phyloP scores from a whole-genome alignment of 2,329 filamentous ascomycete genomes.

The Talaromyces albobiverticillius region DNA sequence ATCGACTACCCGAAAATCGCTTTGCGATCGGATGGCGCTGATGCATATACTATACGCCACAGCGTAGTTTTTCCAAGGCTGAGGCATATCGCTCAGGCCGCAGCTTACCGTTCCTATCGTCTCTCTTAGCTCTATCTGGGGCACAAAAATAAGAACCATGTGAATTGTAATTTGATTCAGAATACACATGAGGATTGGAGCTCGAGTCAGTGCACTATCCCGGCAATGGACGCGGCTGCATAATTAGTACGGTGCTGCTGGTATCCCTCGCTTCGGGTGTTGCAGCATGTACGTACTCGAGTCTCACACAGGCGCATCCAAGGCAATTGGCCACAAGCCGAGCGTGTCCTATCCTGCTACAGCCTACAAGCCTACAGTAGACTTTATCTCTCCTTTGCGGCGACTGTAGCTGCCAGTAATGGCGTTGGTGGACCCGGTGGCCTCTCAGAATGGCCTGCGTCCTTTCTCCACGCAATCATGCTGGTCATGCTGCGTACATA shows the following conservation, averaged over 20 bases:
- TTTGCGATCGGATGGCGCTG: neutral
- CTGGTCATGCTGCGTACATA: neutral
- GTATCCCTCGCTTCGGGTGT: slow-evolving; percentile 13
- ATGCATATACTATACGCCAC: neutral
- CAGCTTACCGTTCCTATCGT: neutral
- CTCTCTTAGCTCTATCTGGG: neutral
- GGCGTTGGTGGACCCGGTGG: neutral
- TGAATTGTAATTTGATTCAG: neutral
- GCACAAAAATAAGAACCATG: neutral
- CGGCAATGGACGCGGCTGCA: slow-evolving; percentile 1
- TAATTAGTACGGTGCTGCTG: slow-evolving; percentile 1
- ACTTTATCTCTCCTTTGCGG: neutral
- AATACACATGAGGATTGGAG: neutral
- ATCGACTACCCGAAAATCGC: neutral
- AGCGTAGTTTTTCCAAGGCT: neutral
- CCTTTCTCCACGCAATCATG: neutral
- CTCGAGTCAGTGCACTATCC: neutral
- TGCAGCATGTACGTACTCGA: neutral
- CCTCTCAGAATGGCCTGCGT: neutral
- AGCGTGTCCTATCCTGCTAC: neutral
- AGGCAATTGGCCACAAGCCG: neutral
- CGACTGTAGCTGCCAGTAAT: neutral
- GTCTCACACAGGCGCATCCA: neutral
- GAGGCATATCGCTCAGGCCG: neutral
- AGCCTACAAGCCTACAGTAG: no score